Percentiles rank a stretch among this genome's conserved stretches.
Evolutionary conservation across 768 basidiomycete species (phyloP).

Genomic region (Auriscalpium microsporum): DNA sequence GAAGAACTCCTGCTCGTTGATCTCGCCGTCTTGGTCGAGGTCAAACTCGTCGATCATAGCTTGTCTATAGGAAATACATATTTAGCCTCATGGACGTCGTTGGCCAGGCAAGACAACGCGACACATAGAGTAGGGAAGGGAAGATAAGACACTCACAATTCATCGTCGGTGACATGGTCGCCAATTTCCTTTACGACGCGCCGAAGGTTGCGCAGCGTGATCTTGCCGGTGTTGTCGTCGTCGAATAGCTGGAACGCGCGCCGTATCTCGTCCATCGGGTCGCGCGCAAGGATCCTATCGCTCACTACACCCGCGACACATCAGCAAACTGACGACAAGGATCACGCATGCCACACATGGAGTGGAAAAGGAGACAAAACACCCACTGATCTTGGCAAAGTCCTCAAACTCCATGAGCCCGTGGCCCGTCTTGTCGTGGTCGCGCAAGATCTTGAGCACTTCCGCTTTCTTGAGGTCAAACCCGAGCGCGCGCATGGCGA

Average conservation of each 20-base stretch:
- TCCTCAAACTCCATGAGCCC: constrained; percentile 88
- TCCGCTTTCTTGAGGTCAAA: constrained; percentile 99
- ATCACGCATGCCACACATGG: background rate
- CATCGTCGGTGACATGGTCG: constrained; percentile 90
- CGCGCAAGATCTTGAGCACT: constrained; percentile 87
- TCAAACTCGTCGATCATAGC: constrained; percentile 99
- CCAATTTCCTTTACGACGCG: constrained; percentile 96
- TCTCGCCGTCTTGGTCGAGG: constrained; percentile 96
- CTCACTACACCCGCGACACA: constrained; percentile 54
- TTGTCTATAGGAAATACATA: constrained; percentile 47
- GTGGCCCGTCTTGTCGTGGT: constrained; percentile 78
- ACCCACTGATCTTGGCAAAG: constrained; percentile 85
- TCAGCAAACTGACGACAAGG: background rate
- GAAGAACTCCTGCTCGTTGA: constrained; percentile 93
- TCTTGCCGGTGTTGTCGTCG: constrained; percentile 92
- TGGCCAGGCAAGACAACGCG: background rate
- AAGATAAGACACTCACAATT: constrained; percentile 59
- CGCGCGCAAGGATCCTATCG: constrained; percentile 84
- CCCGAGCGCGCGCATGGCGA: constrained; percentile 95
- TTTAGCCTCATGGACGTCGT: background rate
- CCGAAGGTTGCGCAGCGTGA: constrained; percentile 81
- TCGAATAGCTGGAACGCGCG: constrained; percentile 96
- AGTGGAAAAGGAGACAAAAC: constrained; percentile 17
- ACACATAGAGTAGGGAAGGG: constrained; percentile 3
- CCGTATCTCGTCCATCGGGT: constrained; percentile 94